These are phyloP conservation scores for Xylariaceae sp. DNA, from an alignment of 2,329 filamentous ascomycete species.

Conservation along the genomic window DNA sequence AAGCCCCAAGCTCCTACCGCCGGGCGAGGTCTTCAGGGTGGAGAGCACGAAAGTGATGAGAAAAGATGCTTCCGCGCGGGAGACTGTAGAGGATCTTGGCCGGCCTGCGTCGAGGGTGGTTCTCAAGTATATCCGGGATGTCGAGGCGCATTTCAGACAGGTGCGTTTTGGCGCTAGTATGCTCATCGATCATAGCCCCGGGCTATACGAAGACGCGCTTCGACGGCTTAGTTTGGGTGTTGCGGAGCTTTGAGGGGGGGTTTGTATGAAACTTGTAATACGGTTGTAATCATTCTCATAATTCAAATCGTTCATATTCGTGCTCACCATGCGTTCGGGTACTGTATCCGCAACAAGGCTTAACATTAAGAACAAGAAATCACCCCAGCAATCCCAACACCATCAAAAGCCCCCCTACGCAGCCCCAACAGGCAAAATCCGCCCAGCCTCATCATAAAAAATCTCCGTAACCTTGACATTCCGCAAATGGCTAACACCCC, in stretches of 20 bases:
- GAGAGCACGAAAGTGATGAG: constrained; percentile 65
- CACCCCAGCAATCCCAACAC: too few species aligned
- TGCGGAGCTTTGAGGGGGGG: constrained; percentile 19
- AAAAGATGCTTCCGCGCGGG: constrained; percentile 57
- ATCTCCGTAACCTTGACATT: constrained; percentile 73
- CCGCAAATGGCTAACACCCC: constrained; percentile 65
- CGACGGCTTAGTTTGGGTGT: constrained; percentile 54
- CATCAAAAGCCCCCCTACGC: not conserved
- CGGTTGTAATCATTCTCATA: not conserved
- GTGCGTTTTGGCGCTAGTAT: constrained; percentile 68
- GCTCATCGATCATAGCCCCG: constrained; percentile 72
- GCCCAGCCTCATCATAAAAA: constrained; percentile 63
- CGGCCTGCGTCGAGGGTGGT: constrained; percentile 64
- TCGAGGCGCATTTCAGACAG: constrained; percentile 66
- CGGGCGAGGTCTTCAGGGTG: constrained; percentile 71
- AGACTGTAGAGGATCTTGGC: constrained; percentile 50
- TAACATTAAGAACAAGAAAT: not conserved
- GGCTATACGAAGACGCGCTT: constrained; percentile 66
- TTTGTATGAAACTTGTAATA: not conserved
- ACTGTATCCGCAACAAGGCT: too few species aligned
- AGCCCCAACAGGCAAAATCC: constrained; percentile 47
- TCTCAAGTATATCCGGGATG: constrained; percentile 66
- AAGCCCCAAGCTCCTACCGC: constrained; percentile 66
- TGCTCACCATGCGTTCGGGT: not conserved
- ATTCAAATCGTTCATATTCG: not conserved